Conservation (phyloP, 305 asterid genomes). For the Solanum hybrid region DNA sequence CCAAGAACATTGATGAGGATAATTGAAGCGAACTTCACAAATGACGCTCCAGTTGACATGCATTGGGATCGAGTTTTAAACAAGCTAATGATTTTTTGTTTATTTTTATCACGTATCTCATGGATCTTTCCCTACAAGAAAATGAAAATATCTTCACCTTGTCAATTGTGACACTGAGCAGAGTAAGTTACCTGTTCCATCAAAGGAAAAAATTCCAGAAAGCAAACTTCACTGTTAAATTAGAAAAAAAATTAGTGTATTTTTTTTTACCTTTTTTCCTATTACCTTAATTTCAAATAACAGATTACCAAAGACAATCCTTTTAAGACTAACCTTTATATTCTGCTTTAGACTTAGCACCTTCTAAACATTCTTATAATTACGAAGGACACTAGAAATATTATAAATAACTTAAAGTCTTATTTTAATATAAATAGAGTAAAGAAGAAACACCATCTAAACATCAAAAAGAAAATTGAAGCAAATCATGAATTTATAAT, state of each 20-base stretch:
- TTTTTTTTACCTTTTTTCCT: too few species aligned
- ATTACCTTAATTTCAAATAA: too few species aligned
- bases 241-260: too few species aligned
- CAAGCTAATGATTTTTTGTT: background rate
- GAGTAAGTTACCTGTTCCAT: background rate
- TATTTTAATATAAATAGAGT: too few species aligned
- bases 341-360: background rate
- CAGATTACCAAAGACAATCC: background rate
- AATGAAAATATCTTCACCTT: background rate
- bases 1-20: background rate
- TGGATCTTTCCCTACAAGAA: background rate
- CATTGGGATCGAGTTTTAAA: background rate
- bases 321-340: background rate
- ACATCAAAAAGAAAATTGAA: too few species aligned
- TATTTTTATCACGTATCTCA: background rate
- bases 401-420: too few species aligned
- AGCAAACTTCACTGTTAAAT: too few species aligned
- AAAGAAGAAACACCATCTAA: too few species aligned
- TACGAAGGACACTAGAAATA: too few species aligned
- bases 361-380: background rate
- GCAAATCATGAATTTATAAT: too few species aligned
- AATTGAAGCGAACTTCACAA: background rate
- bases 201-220: background rate
- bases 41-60: background rate
- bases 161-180: background rate